Evolutionary conservation across 805 yeast species (phyloP).

Genomic region (Pichia membranifaciens): DNA sequence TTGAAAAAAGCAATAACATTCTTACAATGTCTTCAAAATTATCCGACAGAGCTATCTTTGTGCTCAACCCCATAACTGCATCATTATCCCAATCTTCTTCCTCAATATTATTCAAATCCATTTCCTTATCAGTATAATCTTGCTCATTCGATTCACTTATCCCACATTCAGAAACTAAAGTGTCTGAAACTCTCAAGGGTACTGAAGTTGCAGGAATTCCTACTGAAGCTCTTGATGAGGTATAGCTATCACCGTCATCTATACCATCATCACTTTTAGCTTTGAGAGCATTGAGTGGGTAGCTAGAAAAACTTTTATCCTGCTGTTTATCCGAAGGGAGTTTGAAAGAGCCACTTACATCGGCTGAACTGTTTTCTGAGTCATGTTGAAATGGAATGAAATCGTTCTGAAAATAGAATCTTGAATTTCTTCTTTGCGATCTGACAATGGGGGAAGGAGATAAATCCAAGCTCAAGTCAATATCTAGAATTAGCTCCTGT

Average conservation of each 20-base stretch:
- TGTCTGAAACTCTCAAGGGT: neutral
- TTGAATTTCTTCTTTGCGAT: neutral
- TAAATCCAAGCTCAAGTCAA: slow-evolving; percentile 14
- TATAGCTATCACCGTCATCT: neutral
- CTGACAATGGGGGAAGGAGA: neutral
- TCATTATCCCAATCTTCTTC: slow-evolving; percentile 15
- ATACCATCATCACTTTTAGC: neutral
- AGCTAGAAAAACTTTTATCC: neutral
- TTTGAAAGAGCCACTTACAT: neutral
- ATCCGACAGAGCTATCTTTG: slow-evolving; percentile 44
- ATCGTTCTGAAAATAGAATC: neutral
- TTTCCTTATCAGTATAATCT: neutral
- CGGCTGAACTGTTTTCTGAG: neutral
- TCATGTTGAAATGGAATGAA: slow-evolving; percentile 1
- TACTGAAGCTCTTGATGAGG: neutral
- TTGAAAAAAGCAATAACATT: slow-evolving; percentile 35
- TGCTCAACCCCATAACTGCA: slow-evolving; percentile 34
- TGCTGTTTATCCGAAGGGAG: neutral
- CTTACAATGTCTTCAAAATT: slow-evolving; percentile 33
- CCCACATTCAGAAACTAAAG: neutral
- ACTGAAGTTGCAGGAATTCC: neutral
- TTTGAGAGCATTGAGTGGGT: neutral
- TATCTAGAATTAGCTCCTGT: slow-evolving; percentile 27
- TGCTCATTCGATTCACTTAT: neutral
- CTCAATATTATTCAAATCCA: neutral